A percentile compares a stretch with the other conserved stretches of the same genome.
Evolutionary conservation across 495 filamentous ascomycete genomes (phyloP).

Genomic region (Collariella sp.): DNA sequence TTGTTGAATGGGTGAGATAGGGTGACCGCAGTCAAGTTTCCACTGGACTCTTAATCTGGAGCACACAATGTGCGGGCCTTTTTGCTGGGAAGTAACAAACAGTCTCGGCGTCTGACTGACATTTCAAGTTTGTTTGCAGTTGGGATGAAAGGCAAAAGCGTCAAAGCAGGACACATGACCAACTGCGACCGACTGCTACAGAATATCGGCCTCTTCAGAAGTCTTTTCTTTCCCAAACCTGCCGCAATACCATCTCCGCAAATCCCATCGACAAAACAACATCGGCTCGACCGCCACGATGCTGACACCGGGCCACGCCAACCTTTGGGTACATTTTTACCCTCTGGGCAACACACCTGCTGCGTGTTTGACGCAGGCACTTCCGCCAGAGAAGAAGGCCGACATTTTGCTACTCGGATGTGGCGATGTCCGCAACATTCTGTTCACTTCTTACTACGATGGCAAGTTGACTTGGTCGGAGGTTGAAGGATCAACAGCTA

Average conservation of each 20-base stretch:
- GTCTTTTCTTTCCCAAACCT: no score
- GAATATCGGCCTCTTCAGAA: no score
- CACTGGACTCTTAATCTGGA: no score
- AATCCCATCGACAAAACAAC: not conserved
- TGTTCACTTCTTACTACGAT: constrained; percentile 25
- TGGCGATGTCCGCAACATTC: constrained; percentile 26
- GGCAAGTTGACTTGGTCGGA: not conserved
- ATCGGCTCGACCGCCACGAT: not conserved
- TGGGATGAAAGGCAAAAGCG: no score
- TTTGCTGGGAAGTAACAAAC: no score
- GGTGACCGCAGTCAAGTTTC: not conserved
- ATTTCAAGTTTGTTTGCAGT: no score
- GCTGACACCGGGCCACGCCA: not conserved
- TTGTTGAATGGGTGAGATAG: constrained; percentile 15
- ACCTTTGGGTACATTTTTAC: constrained; percentile 1
- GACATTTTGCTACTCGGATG: constrained; percentile 30
- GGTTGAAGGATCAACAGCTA: not conserved
- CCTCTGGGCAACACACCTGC: constrained; percentile 27
- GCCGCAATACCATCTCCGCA: not conserved
- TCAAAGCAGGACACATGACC: no score
- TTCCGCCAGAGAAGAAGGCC: constrained; percentile 21
- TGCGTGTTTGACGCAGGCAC: constrained; percentile 19
- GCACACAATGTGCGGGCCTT: no score
- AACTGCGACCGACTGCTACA: no score
- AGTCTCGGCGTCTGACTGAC: no score